phyloP scores from a whole-genome alignment of 306 rosid species.

The Cucumis melo region DNA sequence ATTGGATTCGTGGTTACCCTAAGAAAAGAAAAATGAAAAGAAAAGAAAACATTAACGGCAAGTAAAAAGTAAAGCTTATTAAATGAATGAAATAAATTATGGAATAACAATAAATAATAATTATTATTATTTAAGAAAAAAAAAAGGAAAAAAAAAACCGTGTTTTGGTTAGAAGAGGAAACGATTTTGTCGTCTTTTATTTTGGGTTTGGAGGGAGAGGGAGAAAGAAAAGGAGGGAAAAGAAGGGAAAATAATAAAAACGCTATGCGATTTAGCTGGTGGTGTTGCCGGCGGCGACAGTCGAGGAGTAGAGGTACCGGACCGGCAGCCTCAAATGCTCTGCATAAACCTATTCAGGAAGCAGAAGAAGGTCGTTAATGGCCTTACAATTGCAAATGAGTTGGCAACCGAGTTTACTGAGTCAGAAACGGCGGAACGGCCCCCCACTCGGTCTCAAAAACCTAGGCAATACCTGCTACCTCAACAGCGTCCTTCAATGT shows the following conservation, averaged over 20 bases:
- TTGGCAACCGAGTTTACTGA: constrained; percentile 87
- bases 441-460: constrained; percentile 80
- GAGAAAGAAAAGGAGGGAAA: background rate
- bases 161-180: background rate
- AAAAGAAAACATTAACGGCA: no score
- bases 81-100: no score
- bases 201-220: background rate
- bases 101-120: no score
- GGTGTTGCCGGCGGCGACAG: constrained; percentile 39
- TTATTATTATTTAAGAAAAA: no score
- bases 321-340: constrained; percentile 65
- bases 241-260: background rate
- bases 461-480: constrained; percentile 97
- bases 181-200: background rate
- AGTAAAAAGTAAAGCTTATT: no score
- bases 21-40: no score
- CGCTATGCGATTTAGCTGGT: constrained; percentile 67
- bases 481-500: constrained; percentile 99
- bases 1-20: no score
- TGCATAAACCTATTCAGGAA: constrained; percentile 10
- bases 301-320: constrained; percentile 15
- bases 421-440: constrained; percentile 66
- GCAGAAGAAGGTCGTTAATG: constrained; percentile 57
- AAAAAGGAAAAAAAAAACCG: background rate
- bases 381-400: constrained; percentile 87